These are phyloP conservation scores for Salix brachista DNA, from an alignment of 345 rosid genomes.

Conservation along the genomic window DNA sequence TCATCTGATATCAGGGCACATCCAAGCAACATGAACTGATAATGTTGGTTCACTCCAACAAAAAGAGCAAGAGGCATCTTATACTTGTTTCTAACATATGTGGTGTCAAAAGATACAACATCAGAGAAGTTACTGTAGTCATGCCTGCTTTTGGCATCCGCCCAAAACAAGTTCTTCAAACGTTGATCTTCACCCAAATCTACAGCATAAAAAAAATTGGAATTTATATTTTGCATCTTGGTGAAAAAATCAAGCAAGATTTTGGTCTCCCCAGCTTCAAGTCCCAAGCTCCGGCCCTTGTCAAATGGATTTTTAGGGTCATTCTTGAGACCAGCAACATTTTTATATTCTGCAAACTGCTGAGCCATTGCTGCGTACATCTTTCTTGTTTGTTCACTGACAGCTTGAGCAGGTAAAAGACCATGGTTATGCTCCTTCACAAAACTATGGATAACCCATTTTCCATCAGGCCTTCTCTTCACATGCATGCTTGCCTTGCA, in stretches of 20 bases:
- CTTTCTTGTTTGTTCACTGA: slow-evolving; percentile 65
- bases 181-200: slow-evolving; percentile 60
- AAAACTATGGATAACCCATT: slow-evolving; percentile 65
- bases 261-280: slow-evolving; percentile 52
- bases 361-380: slow-evolving; percentile 73
- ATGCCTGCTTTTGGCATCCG: slow-evolving; percentile 63
- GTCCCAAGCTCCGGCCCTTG: slow-evolving; percentile 39
- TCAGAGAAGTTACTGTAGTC: slow-evolving; percentile 55
- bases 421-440: slow-evolving; percentile 67
- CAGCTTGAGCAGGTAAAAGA: slow-evolving; percentile 69
- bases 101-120: slow-evolving; percentile 56
- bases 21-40: slow-evolving; percentile 59
- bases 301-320: slow-evolving; percentile 44
- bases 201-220: slow-evolving; percentile 62
- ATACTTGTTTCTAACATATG: slow-evolving; percentile 54
- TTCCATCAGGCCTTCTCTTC: slow-evolving; percentile 61
- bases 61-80: slow-evolving; percentile 61
- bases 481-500: slow-evolving; percentile 82
- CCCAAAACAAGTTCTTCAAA: slow-evolving; percentile 56
- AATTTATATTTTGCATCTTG: slow-evolving; percentile 45
- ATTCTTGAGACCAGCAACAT: slow-evolving; percentile 44
- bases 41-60: slow-evolving; percentile 68
- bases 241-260: slow-evolving; percentile 45
- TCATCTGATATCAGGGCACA: slow-evolving; percentile 64
- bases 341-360: slow-evolving; percentile 62